Evolutionary conservation across 352 stramenopile species (phyloP).

Genomic region (Pythium graminicola): DNA sequence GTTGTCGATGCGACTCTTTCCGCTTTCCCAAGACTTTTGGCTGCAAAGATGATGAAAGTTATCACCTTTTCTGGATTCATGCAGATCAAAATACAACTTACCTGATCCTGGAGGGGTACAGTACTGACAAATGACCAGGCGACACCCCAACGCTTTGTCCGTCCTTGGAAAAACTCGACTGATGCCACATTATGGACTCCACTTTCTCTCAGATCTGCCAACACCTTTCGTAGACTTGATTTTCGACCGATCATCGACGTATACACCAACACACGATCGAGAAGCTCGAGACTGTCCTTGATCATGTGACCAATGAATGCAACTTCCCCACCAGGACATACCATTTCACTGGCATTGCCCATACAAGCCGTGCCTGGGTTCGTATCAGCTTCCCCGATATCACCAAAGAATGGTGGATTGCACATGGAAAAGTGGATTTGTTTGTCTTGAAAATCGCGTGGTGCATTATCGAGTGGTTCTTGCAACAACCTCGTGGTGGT

Average conservation of each 20-base stretch:
- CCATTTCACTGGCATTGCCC: conserved; percentile 77
- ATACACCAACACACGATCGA: conserved; percentile 87
- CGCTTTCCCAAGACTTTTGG: conserved; percentile 77
- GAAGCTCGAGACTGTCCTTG: conserved; percentile 78
- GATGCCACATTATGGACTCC: conserved; percentile 71
- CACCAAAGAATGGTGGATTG: conserved; percentile 95
- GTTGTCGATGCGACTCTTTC: conserved; percentile 60
- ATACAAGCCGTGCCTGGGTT: conserved; percentile 71
- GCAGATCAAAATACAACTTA: conserved; percentile 4
- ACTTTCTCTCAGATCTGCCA: conserved; percentile 70
- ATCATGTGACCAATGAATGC: conserved; percentile 93
- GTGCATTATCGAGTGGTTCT: conserved; percentile 39
- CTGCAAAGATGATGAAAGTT: conserved; percentile 15
- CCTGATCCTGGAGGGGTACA: conserved; percentile 28
- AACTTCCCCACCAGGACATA: conserved; percentile 88
- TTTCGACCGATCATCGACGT: conserved; percentile 94
- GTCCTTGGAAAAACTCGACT: conserved; percentile 93
- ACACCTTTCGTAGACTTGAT: conserved; percentile 84
- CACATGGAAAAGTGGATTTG: conserved; percentile 93
- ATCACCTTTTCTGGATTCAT: background rate
- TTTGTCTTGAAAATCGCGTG: background rate
- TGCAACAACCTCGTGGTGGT: conserved; percentile 36
- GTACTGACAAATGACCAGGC: conserved; percentile 83
- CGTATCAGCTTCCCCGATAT: conserved; percentile 64
- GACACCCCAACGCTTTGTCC: conserved; percentile 91